These are phyloP conservation scores for Solanum boliviense DNA, from an alignment of 257 asterid species.

Conservation along the genomic window DNA sequence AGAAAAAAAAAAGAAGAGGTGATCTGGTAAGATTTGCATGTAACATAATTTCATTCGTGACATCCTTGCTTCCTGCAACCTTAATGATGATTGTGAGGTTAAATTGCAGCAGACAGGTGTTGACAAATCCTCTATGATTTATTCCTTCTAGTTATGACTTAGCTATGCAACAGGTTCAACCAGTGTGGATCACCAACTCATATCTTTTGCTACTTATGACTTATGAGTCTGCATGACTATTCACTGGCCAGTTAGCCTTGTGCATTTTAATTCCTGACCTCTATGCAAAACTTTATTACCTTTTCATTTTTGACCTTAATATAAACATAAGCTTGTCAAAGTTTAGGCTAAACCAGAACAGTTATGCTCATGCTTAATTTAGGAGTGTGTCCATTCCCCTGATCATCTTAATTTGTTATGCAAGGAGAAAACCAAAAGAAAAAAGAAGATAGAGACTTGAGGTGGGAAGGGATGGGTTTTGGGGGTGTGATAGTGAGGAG, in stretches of 20 bases:
- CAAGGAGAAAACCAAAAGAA: neutral
- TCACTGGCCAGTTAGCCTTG: neutral
- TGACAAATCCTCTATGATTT: neutral
- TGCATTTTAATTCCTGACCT: neutral
- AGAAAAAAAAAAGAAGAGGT: neutral
- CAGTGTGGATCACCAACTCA: neutral
- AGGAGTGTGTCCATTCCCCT: neutral
- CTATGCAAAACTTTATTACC: neutral
- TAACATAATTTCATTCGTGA: neutral
- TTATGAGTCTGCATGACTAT: neutral
- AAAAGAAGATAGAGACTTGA: neutral
- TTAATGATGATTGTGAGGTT: neutral
- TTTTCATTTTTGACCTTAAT: neutral
- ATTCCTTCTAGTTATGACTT: neutral
- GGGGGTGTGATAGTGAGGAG: neutral
- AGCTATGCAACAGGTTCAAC: neutral
- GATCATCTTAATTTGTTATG: neutral
- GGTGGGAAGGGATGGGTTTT: neutral
- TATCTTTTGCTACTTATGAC: neutral
- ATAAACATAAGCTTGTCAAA: neutral
- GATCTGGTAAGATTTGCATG: neutral
- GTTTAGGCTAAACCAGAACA: neutral
- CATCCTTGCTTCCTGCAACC: neutral
- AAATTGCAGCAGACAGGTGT: neutral
- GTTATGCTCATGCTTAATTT: neutral